Percentiles rank a stretch among this genome's conserved stretches.
phyloP scores from a whole-genome alignment of 495 filamentous ascomycete genomes.

The Trichoderma reesei region DNA sequence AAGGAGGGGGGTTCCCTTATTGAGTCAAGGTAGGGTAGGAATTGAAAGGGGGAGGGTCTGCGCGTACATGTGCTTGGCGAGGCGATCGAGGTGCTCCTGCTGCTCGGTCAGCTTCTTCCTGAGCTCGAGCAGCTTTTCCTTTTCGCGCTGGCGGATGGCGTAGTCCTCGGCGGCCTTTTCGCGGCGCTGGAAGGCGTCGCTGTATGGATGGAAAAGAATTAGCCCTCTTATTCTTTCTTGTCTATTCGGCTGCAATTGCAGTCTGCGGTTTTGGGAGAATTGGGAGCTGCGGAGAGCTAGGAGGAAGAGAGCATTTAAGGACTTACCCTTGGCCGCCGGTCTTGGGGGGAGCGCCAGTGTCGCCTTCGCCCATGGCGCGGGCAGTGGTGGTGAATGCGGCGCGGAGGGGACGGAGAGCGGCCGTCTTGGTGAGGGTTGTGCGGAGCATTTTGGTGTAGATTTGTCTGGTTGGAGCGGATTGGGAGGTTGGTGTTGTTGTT shows the following conservation, averaged over 20 bases:
- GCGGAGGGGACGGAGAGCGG: slow-evolving; percentile 35
- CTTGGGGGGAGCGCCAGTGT: slow-evolving; percentile 53
- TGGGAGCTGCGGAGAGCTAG: not conserved
- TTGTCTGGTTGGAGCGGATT: not conserved
- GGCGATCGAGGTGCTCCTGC: slow-evolving; percentile 69
- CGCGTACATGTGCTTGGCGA: slow-evolving; percentile 74
- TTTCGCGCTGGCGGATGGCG: slow-evolving; percentile 75
- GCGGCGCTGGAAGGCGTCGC: slow-evolving; percentile 83
- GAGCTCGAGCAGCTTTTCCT: slow-evolving; percentile 67
- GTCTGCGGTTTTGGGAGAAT: not conserved
- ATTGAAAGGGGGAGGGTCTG: not conserved
- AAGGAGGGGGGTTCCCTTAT: slow-evolving; percentile 11
- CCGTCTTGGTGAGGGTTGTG: slow-evolving; percentile 50
- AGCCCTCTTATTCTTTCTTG: not conserved
- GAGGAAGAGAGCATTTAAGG: slow-evolving; percentile 1
- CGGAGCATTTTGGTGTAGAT: slow-evolving; percentile 46
- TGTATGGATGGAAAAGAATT: slow-evolving; percentile 22
- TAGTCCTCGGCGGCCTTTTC: slow-evolving; percentile 79
- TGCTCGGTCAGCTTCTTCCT: slow-evolving; percentile 72
- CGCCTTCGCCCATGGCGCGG: slow-evolving; percentile 55
- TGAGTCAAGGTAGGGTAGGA: too few relatives aligned
- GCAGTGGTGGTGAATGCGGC: slow-evolving; percentile 53
- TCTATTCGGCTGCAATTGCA: not conserved
- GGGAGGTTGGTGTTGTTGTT: not conserved
- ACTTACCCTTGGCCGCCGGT: slow-evolving; percentile 37